A percentile compares a stretch with the other conserved stretches of the same genome.
These are phyloP conservation scores for Trametes punicea DNA, from an alignment of 768 basidiomycete species.

Conservation along the genomic window DNA sequence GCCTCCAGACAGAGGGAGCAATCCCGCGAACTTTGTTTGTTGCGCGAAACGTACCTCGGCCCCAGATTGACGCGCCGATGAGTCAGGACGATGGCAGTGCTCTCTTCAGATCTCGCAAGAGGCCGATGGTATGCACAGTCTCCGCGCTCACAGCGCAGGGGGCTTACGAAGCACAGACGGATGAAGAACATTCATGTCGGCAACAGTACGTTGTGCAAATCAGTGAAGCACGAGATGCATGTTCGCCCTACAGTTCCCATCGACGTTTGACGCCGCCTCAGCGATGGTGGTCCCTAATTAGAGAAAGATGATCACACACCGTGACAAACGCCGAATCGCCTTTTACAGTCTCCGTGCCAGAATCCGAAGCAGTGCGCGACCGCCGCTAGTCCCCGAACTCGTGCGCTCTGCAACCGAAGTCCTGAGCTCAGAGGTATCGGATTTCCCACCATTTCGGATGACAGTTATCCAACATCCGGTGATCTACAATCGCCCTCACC, in stretches of 20 bases:
- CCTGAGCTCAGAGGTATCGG: background rate
- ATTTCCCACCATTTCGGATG: background rate
- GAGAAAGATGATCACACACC: background rate
- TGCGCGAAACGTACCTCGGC: conserved; percentile 3
- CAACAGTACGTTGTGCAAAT: background rate
- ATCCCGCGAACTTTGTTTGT: conserved; percentile 7
- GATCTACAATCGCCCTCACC: too few relatives aligned
- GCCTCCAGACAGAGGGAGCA: background rate
- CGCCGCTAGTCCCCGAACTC: background rate
- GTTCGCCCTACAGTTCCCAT: background rate
- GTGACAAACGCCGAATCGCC: conserved; percentile 4
- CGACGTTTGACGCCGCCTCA: conserved; percentile 4
- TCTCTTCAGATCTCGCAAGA: conserved; percentile 7
- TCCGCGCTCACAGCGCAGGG: background rate
- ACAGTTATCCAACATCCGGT: too few relatives aligned
- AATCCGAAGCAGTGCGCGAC: conserved; percentile 14
- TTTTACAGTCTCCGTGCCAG: background rate
- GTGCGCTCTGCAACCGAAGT: background rate
- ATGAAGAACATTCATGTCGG: background rate
- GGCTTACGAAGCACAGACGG: background rate
- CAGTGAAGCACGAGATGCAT: background rate
- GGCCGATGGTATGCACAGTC: conserved; percentile 1
- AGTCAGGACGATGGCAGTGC: conserved; percentile 9
- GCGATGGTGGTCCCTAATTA: background rate
- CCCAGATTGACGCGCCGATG: conserved; percentile 17